Conservation (phyloP, 2,329 filamentous ascomycete species). For the Fusarium haematococcum region DNA sequence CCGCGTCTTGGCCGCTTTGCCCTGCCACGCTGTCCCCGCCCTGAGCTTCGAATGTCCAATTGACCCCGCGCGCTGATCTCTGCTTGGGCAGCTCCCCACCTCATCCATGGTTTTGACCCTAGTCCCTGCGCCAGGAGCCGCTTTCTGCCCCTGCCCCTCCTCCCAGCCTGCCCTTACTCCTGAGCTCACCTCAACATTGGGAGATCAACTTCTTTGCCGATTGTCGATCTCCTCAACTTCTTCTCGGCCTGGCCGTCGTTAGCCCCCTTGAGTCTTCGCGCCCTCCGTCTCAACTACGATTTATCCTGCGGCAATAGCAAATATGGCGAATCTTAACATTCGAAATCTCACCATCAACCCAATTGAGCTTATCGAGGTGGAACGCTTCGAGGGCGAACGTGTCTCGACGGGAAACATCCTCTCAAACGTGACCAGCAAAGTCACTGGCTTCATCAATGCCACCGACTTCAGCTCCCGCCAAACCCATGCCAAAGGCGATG, state of each 20-base stretch:
- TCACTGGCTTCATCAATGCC: slow-evolving; percentile 59
- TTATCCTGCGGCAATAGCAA: slow-evolving; percentile 16
- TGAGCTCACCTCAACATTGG: not conserved
- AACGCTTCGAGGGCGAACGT: slow-evolving; percentile 73
- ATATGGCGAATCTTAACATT: slow-evolving; percentile 72
- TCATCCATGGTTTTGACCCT: not conserved
- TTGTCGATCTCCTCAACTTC: not conserved
- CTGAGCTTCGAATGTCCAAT: slow-evolving; percentile 4
- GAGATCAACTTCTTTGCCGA: not conserved
- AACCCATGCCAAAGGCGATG: slow-evolving; percentile 64
- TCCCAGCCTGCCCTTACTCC: slow-evolving; percentile 1
- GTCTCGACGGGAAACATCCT: slow-evolving; percentile 58
- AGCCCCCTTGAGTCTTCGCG: not conserved
- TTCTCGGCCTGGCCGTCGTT: not conserved
- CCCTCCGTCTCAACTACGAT: not conserved
- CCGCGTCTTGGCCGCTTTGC: not conserved
- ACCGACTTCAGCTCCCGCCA: slow-evolving; percentile 48
- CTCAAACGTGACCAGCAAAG: slow-evolving; percentile 57
- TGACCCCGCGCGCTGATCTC: slow-evolving; percentile 14
- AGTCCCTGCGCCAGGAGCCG: slow-evolving; percentile 1
- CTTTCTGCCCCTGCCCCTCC: not conserved
- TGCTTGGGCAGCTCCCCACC: slow-evolving; percentile 5
- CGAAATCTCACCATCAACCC: slow-evolving; percentile 83
- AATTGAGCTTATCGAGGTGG: slow-evolving; percentile 78
- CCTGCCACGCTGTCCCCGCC: slow-evolving; percentile 8